Percentiles rank a stretch among this genome's conserved stretches.
phyloP scores from a whole-genome alignment of 257 asterid species.

The Misopates orontium region DNA sequence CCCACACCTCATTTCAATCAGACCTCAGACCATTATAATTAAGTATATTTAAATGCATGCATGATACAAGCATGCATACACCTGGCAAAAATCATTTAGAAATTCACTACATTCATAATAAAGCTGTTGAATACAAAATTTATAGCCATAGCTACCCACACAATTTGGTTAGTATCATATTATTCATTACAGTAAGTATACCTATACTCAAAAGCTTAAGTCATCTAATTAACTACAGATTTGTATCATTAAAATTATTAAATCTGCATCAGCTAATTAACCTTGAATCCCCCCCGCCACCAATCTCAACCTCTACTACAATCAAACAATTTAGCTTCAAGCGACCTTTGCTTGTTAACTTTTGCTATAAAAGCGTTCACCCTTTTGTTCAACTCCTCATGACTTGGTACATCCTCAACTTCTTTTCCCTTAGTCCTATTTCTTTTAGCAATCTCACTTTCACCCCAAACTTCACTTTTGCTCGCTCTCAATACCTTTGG shows the following conservation, averaged over 20 bases:
- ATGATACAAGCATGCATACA: too few species aligned
- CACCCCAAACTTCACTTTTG: slow-evolving; percentile 31
- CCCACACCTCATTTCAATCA: too few species aligned
- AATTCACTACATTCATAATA: too few species aligned
- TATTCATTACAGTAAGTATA: background rate
- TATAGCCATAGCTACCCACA: slow-evolving; percentile 7
- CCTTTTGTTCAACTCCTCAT: slow-evolving; percentile 46
- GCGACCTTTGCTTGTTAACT: slow-evolving; percentile 50
- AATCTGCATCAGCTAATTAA: background rate
- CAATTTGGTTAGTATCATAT: background rate
- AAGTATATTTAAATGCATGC: too few species aligned
- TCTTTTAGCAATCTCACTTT: slow-evolving; percentile 23
- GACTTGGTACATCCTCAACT: slow-evolving; percentile 20
- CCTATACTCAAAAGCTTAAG: slow-evolving; percentile 9
- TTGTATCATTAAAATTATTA: background rate
- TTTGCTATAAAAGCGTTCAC: slow-evolving; percentile 56
- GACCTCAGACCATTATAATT: too few species aligned
- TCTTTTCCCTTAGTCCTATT: slow-evolving; percentile 9
- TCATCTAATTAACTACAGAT: slow-evolving; percentile 3
- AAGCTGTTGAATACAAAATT: too few species aligned
- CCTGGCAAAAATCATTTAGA: too few species aligned
- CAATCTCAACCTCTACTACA: too few species aligned
- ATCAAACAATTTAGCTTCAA: slow-evolving; percentile 34
- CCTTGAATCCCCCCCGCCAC: background rate
- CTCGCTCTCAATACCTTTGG: slow-evolving; percentile 29